Evolutionary conservation across 208 protist genomes (phyloP), one percentile per base, ranked within the genome.

Genomic region (Trypanosoma theileri): DNA sequence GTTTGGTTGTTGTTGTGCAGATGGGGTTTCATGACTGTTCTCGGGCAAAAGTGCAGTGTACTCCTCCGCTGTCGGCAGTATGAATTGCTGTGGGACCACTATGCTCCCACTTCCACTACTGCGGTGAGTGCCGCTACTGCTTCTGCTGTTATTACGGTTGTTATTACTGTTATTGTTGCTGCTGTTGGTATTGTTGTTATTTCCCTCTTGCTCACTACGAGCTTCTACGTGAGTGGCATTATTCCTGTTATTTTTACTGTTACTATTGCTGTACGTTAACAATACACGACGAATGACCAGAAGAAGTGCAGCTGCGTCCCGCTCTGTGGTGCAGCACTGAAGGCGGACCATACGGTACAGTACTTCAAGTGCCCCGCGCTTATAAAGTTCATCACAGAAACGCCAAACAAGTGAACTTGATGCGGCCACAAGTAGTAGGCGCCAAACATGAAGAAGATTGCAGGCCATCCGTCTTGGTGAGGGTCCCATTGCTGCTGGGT

Each of bases 251-350:
- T 24, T 26, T 35, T 35, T 46, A 31, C 13, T 50, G 45, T 42
- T 35, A 28, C 69, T 58, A 16, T 68, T 65, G 21, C 74, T 69
- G 46, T 75, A 69, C 8, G 83, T 66, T 31, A 82, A 57, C 28
- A 90, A 66, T 41, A 82, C 59, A 52, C 78, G 82, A 16, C 76
- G 77, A 31, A 94, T 80, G 16, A 92, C 70, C 53, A 88, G 78
- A 50, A 92, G 63, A 21, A 91, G 71, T 9, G 79, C 81, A 16
- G 77, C 81, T 13, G 81, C 86, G 56, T 94, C 89, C 13, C 75
- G 77, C 64, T 84, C 81, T 26, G 73, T 78, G 31, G 69, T 66
- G 67, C 77, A 89, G 31, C 78, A 83, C 14, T 73, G 68, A 16
- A 66, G 80, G 65, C 56, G 59, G 16, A 77, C 71, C 21, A 90